Evolutionary conservation across 2,329 filamentous ascomycete species (phyloP).

Genomic region (Aureobasidium musti): DNA sequence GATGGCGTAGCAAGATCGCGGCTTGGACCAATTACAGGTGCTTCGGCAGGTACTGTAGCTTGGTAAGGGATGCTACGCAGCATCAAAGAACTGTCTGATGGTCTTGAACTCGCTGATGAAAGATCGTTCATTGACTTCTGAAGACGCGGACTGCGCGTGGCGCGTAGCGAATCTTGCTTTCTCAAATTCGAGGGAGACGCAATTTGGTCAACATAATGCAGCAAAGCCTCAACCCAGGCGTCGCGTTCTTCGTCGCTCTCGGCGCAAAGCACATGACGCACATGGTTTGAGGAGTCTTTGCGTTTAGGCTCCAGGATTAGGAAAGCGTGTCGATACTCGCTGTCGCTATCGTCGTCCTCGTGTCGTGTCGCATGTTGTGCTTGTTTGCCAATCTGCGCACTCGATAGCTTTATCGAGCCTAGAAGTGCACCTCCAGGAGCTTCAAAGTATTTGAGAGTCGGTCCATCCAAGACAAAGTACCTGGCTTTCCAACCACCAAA

Average conservation of each 20-base stretch:
- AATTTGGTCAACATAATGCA: constrained; percentile 82
- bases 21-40: constrained; percentile 55
- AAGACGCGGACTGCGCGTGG: constrained; percentile 47
- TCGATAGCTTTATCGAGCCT: constrained; percentile 87
- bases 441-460: constrained; percentile 85
- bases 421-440: constrained; percentile 85
- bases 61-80: constrained; percentile 54
- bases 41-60: constrained; percentile 59
- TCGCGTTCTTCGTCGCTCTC: constrained; percentile 93
- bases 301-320: constrained; percentile 93
- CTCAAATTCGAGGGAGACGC: background rate
- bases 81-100: constrained; percentile 33
- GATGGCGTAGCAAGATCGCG: constrained; percentile 40
- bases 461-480: constrained; percentile 69
- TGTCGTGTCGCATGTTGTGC: constrained; percentile 60
- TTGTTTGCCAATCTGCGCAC: constrained; percentile 93
- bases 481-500: constrained; percentile 97
- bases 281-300: constrained; percentile 84
- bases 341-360: constrained; percentile 77
- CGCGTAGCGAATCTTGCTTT: constrained; percentile 47
- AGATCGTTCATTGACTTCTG: constrained; percentile 45
- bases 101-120: constrained; percentile 32
- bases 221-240: constrained; percentile 84
- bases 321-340: constrained; percentile 96
- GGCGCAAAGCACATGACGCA: constrained; percentile 92